These are phyloP conservation scores for Penicillium herquei DNA, from an alignment of 495 filamentous ascomycete species.

Conservation along the genomic window DNA sequence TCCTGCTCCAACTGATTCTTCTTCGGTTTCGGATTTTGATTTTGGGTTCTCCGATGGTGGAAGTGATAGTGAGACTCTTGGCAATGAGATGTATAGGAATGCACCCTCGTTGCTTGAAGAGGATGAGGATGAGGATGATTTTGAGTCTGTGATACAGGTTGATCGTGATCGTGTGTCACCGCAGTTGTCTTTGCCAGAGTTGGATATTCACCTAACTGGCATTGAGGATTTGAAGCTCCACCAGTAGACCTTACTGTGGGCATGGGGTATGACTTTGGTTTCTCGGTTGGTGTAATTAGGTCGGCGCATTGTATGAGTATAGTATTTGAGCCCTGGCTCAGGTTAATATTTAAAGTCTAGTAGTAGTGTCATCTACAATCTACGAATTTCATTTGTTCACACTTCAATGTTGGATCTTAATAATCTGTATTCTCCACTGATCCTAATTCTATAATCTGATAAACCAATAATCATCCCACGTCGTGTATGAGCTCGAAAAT, in stretches of 20 bases:
- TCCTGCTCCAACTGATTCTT: neutral
- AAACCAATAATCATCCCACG: constrained; percentile 16
- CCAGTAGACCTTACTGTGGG: neutral
- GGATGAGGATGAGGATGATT: constrained; percentile 6
- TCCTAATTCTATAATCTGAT: neutral
- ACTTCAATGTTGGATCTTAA: no score
- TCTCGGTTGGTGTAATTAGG: neutral
- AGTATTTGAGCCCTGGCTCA: no score
- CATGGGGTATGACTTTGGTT: neutral
- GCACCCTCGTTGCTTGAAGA: neutral
- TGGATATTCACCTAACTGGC: constrained; percentile 22
- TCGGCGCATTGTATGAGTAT: constrained; percentile 7
- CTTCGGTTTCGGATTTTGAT: constrained; percentile 25
- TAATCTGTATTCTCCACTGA: no score
- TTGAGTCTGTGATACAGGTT: constrained; percentile 3
- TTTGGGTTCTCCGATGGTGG: constrained; percentile 21
- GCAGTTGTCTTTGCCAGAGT: constrained; percentile 17
- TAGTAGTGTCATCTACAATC: no score
- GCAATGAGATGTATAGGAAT: constrained; percentile 1
- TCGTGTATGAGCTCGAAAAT: constrained; percentile 4
- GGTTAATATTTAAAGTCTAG: no score
- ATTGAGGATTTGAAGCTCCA: constrained; percentile 20
- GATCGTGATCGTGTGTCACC: constrained; percentile 22
- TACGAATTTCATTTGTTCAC: constrained; percentile 1
- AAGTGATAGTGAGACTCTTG: constrained; percentile 20